Evolutionary conservation across 495 filamentous ascomycete species (phyloP), one percentile per base, ranked within the genome.

Genomic region (Hypoxylon lienhwacheense): DNA sequence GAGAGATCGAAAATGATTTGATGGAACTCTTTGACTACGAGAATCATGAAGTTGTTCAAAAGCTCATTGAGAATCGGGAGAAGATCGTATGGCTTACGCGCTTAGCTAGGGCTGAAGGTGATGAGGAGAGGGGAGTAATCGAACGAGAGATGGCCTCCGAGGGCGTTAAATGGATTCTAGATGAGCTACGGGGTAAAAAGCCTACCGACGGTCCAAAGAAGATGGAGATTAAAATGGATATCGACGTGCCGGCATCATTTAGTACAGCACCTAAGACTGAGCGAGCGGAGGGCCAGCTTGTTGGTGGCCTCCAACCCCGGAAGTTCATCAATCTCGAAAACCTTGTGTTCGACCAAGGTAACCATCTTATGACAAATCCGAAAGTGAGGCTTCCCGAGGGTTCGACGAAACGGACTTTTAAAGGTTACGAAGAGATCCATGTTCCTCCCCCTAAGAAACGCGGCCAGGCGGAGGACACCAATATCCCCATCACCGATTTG

Each of bases 21-120:
- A 97, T 97, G 86, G 95, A 97, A 63, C 81, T 97, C 0, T 96
- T 99, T 55, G 91, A 97, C 61, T 99, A 95, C 61, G 93, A 97
- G 63, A 86, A 96, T 65, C 89, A 93, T 44, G 91, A 97, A 35
- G 80, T 96, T 33, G 93, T 97, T 21, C 86, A 89, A 41, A 92
- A 88, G 67, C 78, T 99, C n/a, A 88, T 97, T 51, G 82, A 86
- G 55, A 97, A 97, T 60, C 81, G 87, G 6, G 86, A 93, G 58
- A 95, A 91, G 72, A 81, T 97, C 50, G 86, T 97, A 20, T 99
- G 95, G 93, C 86, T 95, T 8, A 97, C 95, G 12, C 82, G 85
- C 47, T 86, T 96, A 79, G 87, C 90, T 37, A 79, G 81, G 47
- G 91, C 89, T 25, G 91, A 97, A 66, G 86, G 90, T 68, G 80